These are phyloP conservation scores for Ogataea paradorogensis DNA, from an alignment of 805 yeast species.

Conservation along the genomic window DNA sequence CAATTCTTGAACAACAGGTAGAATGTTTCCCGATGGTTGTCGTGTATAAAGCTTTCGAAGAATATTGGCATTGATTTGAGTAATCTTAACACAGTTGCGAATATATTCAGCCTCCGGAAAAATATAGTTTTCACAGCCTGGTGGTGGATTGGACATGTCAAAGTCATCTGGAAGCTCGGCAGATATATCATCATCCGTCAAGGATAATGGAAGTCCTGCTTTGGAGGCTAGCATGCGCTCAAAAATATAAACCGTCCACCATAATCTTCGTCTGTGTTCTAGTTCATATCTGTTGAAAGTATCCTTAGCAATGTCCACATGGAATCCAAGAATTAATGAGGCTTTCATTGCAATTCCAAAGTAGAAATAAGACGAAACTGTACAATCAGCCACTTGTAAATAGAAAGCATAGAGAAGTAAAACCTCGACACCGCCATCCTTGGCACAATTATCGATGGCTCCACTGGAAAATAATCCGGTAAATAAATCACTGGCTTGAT, in stretches of 20 bases:
- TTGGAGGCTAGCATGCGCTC: slow-evolving; percentile 76
- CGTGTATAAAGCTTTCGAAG: slow-evolving; percentile 67
- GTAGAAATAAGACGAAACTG: slow-evolving; percentile 76
- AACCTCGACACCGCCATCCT: slow-evolving; percentile 79
- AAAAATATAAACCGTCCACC: slow-evolving; percentile 42
- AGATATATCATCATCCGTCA: slow-evolving; percentile 79
- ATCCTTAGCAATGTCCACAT: slow-evolving; percentile 76
- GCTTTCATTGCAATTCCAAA: slow-evolving; percentile 75
- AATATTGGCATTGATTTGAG: slow-evolving; percentile 74
- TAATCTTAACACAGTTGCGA: slow-evolving; percentile 72
- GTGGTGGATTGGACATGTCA: slow-evolving; percentile 60
- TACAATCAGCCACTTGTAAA: slow-evolving; percentile 80
- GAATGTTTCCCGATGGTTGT: slow-evolving; percentile 72
- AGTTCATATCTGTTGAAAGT: slow-evolving; percentile 48
- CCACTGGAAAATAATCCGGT: slow-evolving; percentile 76
- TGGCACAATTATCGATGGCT: slow-evolving; percentile 72
- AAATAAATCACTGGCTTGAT: slow-evolving; percentile 75
- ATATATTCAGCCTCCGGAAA: slow-evolving; percentile 79
- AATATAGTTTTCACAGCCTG: slow-evolving; percentile 60
- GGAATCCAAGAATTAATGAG: slow-evolving; percentile 72
- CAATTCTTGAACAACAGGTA: slow-evolving; percentile 68
- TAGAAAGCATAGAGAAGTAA: slow-evolving; percentile 72
- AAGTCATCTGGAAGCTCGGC: slow-evolving; percentile 74
- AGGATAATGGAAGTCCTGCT: slow-evolving; percentile 74
- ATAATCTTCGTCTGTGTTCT: slow-evolving; percentile 44